These are phyloP conservation scores for Lentinus polychrous DNA, from an alignment of 1,284 basidiomycete genomes.

Conservation along the genomic window DNA sequence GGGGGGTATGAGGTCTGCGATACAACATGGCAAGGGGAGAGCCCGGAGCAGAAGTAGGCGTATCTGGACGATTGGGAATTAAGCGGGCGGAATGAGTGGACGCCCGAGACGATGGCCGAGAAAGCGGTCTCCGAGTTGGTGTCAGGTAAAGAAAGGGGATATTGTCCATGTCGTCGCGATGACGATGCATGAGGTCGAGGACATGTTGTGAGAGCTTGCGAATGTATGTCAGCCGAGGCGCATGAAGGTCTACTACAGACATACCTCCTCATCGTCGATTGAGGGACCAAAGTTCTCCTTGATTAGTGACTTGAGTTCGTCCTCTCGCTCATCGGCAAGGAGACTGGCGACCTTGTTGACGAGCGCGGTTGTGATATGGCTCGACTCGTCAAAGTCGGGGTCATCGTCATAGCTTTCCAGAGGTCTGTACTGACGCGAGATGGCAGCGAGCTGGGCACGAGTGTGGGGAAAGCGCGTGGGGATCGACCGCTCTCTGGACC, in stretches of 20 bases:
- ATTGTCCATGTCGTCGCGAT: constrained; percentile 73
- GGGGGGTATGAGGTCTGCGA: constrained; percentile 70
- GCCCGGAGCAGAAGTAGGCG: constrained; percentile 61
- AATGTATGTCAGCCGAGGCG: constrained; percentile 5
- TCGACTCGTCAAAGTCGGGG: constrained; percentile 45
- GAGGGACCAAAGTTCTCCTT: constrained; percentile 53
- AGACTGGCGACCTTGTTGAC: constrained; percentile 65
- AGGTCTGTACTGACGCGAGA: constrained; percentile 64
- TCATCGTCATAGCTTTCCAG: constrained; percentile 46
- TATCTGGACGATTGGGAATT: constrained; percentile 58
- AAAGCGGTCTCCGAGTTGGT: constrained; percentile 69
- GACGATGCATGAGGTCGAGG: constrained; percentile 82
- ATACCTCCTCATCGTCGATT: constrained; percentile 72
- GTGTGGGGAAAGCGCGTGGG: constrained; percentile 68
- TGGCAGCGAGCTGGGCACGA: constrained; percentile 64
- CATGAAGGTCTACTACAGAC: constrained; percentile 20
- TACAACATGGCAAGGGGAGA: constrained; percentile 67
- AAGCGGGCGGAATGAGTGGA: constrained; percentile 63
- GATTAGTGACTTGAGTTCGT: constrained; percentile 72
- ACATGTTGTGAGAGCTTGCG: constrained; percentile 68
- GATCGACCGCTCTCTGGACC: constrained; percentile 12
- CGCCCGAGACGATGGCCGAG: constrained; percentile 75
- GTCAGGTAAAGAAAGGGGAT: constrained; percentile 79
- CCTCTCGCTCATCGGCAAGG: constrained; percentile 78
- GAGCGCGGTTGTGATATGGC: constrained; percentile 46